Conservation (phyloP, 2,329 filamentous ascomycete genomes). For the Penicillium sp. region DNA sequence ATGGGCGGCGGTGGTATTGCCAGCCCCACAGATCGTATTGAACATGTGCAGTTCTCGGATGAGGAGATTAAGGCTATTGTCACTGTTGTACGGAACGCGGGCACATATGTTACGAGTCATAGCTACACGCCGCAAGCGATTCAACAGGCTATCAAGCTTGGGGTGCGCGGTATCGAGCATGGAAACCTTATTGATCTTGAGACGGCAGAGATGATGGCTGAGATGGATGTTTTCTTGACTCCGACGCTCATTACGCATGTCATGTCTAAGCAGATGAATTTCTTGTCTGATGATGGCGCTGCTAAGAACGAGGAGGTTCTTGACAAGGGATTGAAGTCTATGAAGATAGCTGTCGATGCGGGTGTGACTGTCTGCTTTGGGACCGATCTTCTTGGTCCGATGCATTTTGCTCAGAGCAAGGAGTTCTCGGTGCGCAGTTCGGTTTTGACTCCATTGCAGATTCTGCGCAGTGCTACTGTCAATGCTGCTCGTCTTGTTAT, state of each 20-base stretch:
- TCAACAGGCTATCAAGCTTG: constrained; percentile 56
- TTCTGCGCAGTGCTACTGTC: constrained; percentile 55
- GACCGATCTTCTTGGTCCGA: constrained; percentile 54
- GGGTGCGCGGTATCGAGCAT: constrained; percentile 58
- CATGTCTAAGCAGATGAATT: constrained; percentile 45
- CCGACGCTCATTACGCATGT: constrained; percentile 56
- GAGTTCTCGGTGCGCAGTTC: constrained; percentile 51
- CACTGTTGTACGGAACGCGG: constrained; percentile 50
- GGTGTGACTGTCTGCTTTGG: constrained; percentile 59
- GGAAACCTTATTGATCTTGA: constrained; percentile 47
- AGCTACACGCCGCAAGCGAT: constrained; percentile 59
- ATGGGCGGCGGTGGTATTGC: constrained; percentile 60
- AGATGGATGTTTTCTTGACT: constrained; percentile 52
- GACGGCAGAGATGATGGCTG: constrained; percentile 53
- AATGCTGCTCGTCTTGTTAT: constrained; percentile 54
- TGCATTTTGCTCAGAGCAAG: constrained; percentile 50
- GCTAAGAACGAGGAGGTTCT: constrained; percentile 56
- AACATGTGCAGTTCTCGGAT: constrained; percentile 57
- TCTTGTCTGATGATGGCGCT: constrained; percentile 36
- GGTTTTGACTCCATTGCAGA: constrained; percentile 44
- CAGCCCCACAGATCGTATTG: constrained; percentile 55
- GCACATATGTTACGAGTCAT: constrained; percentile 59
- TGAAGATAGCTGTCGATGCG: constrained; percentile 52
- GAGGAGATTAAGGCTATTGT: constrained; percentile 58
- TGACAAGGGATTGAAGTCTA: constrained; percentile 46